Evolutionary conservation across 2,329 filamentous ascomycete species (phyloP).

Genomic region (Niveomyces coronatus): DNA sequence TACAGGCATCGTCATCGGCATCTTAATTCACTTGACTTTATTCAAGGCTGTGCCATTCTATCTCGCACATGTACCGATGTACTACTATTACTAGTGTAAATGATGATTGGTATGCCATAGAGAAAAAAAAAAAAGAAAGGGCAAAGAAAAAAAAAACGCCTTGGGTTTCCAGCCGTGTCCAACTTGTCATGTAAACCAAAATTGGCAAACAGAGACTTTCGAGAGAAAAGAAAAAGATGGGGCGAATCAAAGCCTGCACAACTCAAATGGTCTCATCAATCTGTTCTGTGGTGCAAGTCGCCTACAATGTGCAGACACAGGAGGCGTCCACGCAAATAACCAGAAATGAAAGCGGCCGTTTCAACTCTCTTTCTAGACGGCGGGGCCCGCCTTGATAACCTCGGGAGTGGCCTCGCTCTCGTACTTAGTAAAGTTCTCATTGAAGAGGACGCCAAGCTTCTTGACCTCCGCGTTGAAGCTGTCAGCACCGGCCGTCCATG

Average conservation of each 20-base stretch:
- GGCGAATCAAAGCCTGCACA: conserved; percentile 1
- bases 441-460: conserved; percentile 84
- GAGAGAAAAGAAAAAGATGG: conserved; percentile 1
- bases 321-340: conserved; percentile 3
- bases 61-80: no score
- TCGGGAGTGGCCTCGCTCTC: conserved; percentile 71
- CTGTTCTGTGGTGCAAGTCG: conserved; percentile 10
- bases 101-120: no score
- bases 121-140: no score
- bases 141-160: conserved; percentile 10
- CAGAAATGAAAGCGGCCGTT: background rate
- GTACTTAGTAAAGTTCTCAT: conserved; percentile 98
- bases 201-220: conserved; percentile 3
- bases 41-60: no score
- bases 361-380: conserved; percentile 21
- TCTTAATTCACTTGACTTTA: no score
- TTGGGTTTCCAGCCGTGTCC: background rate
- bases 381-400: conserved; percentile 58
- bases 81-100: no score
- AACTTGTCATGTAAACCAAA: no score
- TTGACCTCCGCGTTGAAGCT: conserved; percentile 80
- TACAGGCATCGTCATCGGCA: no score
- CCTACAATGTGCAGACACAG: conserved; percentile 6
- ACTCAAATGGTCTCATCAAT: conserved; percentile 5
- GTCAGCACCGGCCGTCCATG: conserved; percentile 74